Conservation (phyloP, 2,329 filamentous ascomycete species). For the Verticillium dahliae region DNA sequence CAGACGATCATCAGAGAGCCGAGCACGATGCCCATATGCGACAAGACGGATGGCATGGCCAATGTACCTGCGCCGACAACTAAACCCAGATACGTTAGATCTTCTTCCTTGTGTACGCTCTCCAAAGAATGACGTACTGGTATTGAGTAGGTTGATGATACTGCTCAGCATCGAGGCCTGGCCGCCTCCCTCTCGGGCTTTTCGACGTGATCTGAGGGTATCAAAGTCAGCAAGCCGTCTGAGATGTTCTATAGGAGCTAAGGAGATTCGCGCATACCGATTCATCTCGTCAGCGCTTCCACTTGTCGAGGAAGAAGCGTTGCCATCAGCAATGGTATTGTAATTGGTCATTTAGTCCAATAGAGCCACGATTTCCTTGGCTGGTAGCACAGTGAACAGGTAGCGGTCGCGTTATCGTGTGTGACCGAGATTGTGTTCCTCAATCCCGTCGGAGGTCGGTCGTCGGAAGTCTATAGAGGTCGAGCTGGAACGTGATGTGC, state of each 20-base stretch:
- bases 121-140: constrained; percentile 54
- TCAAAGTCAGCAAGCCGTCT: constrained; percentile 4
- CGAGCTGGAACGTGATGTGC: neutral
- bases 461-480: neutral
- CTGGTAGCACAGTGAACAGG: neutral
- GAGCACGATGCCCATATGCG: constrained; percentile 87
- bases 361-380: neutral
- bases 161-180: constrained; percentile 86
- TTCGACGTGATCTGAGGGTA: constrained; percentile 43
- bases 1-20: constrained; percentile 82
- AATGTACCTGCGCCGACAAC: constrained; percentile 91
- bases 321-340: constrained; percentile 44
- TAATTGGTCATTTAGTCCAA: constrained; percentile 43
- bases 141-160: constrained; percentile 93
- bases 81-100: constrained; percentile 24
- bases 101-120: neutral
- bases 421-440: neutral
- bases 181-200: constrained; percentile 66
- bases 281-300: constrained; percentile 11
- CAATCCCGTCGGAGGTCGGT: neutral
- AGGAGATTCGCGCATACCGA: constrained; percentile 5
- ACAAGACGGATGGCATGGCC: constrained; percentile 91
- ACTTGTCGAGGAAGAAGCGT: constrained; percentile 17
- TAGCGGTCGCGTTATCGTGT: neutral
- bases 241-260: neutral